These are phyloP conservation scores for Mortierella sp. DNA, from an alignment of 371 early-diverging fungal genomes.

Conservation along the genomic window DNA sequence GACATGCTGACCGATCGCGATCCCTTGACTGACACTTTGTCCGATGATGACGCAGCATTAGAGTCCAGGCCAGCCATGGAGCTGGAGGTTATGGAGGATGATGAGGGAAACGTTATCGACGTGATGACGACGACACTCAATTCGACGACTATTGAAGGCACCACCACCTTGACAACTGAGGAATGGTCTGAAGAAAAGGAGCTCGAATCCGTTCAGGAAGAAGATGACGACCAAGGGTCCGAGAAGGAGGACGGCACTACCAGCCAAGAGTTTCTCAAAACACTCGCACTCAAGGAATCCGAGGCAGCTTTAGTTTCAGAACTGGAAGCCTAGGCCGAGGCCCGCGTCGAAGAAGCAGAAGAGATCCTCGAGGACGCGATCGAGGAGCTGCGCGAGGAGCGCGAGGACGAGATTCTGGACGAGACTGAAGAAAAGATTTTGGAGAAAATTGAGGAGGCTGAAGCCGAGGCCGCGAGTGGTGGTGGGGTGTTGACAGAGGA, in stretches of 20 bases:
- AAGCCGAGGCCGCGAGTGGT: not conserved
- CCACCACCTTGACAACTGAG: not conserved
- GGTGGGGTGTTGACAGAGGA: not conserved
- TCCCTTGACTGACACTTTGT: not conserved
- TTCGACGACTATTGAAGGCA: not conserved
- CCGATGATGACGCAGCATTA: not conserved
- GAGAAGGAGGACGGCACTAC: conserved; percentile 25
- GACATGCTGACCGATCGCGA: not conserved
- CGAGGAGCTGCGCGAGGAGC: conserved; percentile 3
- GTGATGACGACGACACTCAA: not conserved
- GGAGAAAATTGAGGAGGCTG: not conserved
- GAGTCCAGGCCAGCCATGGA: not conserved
- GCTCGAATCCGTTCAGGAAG: conserved; percentile 25
- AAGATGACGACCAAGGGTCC: conserved; percentile 32
- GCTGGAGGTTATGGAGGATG: not conserved
- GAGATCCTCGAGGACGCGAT: conserved; percentile 17
- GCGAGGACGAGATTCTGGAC: not conserved
- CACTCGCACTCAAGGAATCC: not conserved
- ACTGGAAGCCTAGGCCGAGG: conserved; percentile 8
- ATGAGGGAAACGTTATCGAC: not conserved
- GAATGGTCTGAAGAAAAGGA: conserved; percentile 19
- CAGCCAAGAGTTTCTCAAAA: not conserved
- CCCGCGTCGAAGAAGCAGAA: conserved; percentile 8
- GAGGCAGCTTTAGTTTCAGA: not conserved
- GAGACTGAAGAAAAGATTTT: not conserved